Conservation (phyloP, 305 asterid genomes). For the Solanum chacoense region DNA sequence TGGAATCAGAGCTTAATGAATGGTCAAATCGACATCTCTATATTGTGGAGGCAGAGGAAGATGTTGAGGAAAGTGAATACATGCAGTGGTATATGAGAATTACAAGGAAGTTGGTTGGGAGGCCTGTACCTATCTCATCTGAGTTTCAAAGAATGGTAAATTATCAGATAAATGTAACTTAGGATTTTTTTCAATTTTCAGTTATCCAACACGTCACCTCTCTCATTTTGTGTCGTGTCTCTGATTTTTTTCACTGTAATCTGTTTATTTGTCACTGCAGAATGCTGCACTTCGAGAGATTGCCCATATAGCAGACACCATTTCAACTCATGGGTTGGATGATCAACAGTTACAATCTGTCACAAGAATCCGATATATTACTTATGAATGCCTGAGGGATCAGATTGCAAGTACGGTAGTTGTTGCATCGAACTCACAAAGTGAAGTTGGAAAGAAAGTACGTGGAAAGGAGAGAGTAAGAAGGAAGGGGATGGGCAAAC, state of each 20-base stretch:
- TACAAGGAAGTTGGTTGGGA: conserved; percentile 72
- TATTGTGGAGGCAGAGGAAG: conserved; percentile 83
- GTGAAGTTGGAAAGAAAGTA: conserved; percentile 37
- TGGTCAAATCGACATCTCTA: conserved; percentile 74
- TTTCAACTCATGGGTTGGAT: conserved; percentile 82
- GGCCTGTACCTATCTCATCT: conserved; percentile 79
- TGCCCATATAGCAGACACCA: conserved; percentile 59
- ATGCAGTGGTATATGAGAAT: conserved; percentile 68
- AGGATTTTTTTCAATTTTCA: background rate
- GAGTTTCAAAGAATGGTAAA: conserved; percentile 88
- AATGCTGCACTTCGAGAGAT: conserved; percentile 75
- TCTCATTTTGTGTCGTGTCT: background rate
- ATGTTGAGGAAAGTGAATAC: conserved; percentile 68
- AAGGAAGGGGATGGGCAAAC: conserved; percentile 59
- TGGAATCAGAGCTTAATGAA: conserved; percentile 79
- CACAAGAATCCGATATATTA: conserved; percentile 56
- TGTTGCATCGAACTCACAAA: conserved; percentile 28
- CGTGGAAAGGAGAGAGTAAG: conserved; percentile 84
- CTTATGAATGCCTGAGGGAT: conserved; percentile 73
- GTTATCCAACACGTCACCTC: background rate
- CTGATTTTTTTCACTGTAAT: background rate
- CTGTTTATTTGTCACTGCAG: conserved; percentile 22
- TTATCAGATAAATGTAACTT: background rate
- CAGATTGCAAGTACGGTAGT: conserved; percentile 37
- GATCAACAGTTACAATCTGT: conserved; percentile 63